phyloP scores from a whole-genome alignment of 2,329 filamentous ascomycete species.

The Fusarium bulbicola region DNA sequence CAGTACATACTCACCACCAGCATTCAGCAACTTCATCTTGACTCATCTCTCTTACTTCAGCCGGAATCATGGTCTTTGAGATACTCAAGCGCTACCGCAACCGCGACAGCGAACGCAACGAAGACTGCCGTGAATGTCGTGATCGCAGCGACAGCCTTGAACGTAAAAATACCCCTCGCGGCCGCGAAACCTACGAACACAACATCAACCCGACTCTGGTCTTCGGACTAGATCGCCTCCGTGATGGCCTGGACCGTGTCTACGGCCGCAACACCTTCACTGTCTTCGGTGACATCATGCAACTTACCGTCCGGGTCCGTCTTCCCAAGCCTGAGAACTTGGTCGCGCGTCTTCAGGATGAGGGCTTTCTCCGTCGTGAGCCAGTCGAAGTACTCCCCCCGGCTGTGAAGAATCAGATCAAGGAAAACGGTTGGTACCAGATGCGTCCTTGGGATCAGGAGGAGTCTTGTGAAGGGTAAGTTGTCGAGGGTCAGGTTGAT shows the following conservation, averaged over 20 bases:
- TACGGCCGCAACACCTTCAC: conserved; percentile 6
- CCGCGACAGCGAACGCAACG: not conserved
- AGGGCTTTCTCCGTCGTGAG: not conserved
- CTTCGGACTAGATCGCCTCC: not conserved
- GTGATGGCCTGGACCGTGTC: not conserved
- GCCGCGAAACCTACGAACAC: not conserved
- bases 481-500: not conserved
- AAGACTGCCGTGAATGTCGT: not conserved
- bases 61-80: not conserved
- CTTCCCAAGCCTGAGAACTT: not conserved
- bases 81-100: too few relatives aligned
- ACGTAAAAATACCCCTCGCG: not conserved
- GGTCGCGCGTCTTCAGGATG: not conserved
- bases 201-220: not conserved
- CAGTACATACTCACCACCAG: not conserved
- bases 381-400: not conserved
- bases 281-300: conserved; percentile 15
- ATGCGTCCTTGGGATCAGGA: not conserved
- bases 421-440: not conserved
- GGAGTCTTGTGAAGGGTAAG: not conserved
- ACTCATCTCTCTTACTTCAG: not conserved
- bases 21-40: not conserved
- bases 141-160: not conserved
- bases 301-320: not conserved
- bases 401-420: not conserved